Evolutionary conservation across 164 flowering plant genomes (phyloP), one percentile per base, ranked within the genome.

Genomic region (Chimonanthus praecox): DNA sequence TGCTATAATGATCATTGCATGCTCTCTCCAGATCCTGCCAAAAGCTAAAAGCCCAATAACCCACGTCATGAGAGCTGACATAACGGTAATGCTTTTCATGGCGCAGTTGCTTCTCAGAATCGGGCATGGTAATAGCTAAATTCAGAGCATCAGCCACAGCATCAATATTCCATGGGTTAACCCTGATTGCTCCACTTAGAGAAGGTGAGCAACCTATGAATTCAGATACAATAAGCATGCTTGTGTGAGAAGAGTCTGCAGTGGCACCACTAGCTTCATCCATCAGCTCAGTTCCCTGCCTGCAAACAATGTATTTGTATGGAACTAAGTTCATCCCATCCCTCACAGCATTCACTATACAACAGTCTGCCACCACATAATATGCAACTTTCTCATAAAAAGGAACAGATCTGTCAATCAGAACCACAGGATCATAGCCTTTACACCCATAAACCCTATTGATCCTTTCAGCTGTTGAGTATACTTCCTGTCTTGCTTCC

Each of bases 381-480:
- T 33, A 71, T 16, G 73, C 63, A 18, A 71, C 58, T 13, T 60
- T 71, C 47, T 71, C 73, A 60, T 71, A 71, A 7, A 58, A 21
- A 62, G 20, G 64, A 20, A 20, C 33, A 62, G 64, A 62, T 16
- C 5, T 51, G 43, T 76, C 75, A 72, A 76, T 76, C 15, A 76
- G 47, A 48, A 76, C 67, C 8, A 76, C 72, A 2, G 78, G 78
- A 63, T 58, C 62, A 72, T 76, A 76, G 18, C 62, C 74, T 43
- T 64, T 65, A 18, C 18, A 48, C 18, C 78, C 74, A 61, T 66
- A 72, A 3, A 6, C 72, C 4, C 68, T 47, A 49, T 76, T 76
- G 48, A 76, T 71, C 78, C 72, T 67, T 61, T 66, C 13, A 5
- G 74, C 78, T 47, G 58, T 68, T 33, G 58, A 67, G 67, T 47